Conservation (phyloP, 306 rosid genomes). For the Ormosia semicastrata region DNA sequence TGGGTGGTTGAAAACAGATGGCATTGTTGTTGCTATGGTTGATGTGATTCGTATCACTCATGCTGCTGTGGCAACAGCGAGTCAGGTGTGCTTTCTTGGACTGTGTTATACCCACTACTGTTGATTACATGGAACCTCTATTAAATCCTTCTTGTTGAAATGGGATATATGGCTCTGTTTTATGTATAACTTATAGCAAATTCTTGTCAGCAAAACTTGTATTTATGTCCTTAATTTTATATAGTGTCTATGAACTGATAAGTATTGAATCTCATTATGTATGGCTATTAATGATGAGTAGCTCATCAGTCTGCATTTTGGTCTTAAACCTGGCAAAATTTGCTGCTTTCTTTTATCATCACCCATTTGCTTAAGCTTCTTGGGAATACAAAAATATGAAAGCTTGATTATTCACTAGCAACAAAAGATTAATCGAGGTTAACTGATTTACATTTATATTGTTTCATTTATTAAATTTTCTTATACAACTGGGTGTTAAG, state of each 20-base stretch:
- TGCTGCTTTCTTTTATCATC: background rate
- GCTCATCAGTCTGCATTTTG: slow-evolving; percentile 7
- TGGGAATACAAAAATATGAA: background rate
- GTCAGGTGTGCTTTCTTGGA: slow-evolving; percentile 40
- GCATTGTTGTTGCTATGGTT: slow-evolving; percentile 64
- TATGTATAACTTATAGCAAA: background rate
- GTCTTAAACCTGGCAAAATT: slow-evolving; percentile 8
- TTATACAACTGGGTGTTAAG: background rate
- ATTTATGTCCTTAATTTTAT: background rate
- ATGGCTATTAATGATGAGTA: background rate
- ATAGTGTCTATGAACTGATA: background rate
- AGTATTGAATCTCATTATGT: background rate
- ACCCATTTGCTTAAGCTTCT: background rate
- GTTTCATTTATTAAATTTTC: background rate
- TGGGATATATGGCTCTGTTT: slow-evolving; percentile 8
- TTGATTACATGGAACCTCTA: background rate
- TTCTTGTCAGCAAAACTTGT: background rate
- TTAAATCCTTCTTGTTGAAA: slow-evolving; percentile 5
- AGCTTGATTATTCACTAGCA: background rate
- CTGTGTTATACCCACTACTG: background rate
- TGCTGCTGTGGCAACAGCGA: slow-evolving; percentile 93
- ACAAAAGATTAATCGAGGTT: slow-evolving; percentile 7
- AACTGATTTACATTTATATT: background rate
- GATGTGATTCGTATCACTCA: slow-evolving; percentile 90
- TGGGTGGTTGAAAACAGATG: slow-evolving; percentile 58